phyloP scores from a whole-genome alignment of 768 basidiomycete genomes.

The Russula griseocarnosa region DNA sequence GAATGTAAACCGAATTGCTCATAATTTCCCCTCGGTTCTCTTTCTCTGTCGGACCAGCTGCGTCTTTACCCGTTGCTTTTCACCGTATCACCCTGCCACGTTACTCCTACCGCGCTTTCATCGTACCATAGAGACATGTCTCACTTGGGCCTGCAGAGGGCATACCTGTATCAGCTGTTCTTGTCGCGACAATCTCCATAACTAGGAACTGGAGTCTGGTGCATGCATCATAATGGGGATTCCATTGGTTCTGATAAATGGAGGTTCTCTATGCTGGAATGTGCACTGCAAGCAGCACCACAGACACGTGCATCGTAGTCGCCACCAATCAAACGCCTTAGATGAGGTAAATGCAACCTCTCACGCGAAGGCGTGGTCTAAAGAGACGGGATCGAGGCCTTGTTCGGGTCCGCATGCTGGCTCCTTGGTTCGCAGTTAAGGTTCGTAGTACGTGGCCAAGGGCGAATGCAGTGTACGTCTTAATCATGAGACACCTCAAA shows the following conservation, averaged over 20 bases:
- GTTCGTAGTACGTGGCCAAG: background rate
- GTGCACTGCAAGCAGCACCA: slow-evolving; percentile 16
- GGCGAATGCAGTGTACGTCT: background rate
- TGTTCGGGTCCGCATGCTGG: background rate
- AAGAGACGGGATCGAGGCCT: background rate
- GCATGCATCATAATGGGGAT: no score
- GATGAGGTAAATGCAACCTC: slow-evolving; percentile 2
- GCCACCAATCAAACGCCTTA: slow-evolving; percentile 1
- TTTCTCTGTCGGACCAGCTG: background rate
- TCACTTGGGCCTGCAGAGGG: no score
- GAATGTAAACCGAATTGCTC: slow-evolving; percentile 14
- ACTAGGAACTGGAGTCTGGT: background rate
- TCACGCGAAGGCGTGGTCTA: background rate
- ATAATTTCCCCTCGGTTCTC: background rate
- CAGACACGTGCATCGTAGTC: slow-evolving; percentile 6
- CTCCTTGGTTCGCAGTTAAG: background rate
- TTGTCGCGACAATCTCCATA: background rate
- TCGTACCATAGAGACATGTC: no score
- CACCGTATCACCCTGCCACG: background rate
- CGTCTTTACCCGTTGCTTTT: background rate
- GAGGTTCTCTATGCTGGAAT: background rate
- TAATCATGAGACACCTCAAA: background rate
- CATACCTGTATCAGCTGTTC: slow-evolving; percentile 1
- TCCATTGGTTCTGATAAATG: slow-evolving; percentile 4
- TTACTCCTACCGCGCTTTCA: slow-evolving; percentile 1